Evolutionary conservation across 208 protist species (phyloP), one percentile per base, ranked within the genome.

Genomic region (Trypanosoma platydactyli): DNA sequence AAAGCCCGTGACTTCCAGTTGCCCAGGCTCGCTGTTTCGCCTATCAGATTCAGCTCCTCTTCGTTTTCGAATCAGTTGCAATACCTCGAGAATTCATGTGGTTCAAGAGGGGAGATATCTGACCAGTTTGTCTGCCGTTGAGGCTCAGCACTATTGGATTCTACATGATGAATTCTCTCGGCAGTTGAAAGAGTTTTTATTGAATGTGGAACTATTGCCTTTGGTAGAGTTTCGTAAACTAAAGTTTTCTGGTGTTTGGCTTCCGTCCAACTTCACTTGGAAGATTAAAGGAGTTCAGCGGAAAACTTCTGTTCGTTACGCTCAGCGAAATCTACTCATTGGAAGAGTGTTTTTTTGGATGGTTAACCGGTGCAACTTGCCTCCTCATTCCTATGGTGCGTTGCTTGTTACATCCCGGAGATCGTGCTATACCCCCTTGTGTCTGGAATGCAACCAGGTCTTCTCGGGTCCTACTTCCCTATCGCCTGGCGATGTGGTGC

Each of bases 11-110:
- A 29, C 22, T 18, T 24, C 12, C 13, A 56, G 27, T 33, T 12
- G n/a, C 44, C 6, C 33, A 50, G 18, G n/a, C 1, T n/a, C 20
- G 11, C 52, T 52, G 0, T 61, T 73, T 49, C 30, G 52, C 52
- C 42, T 52, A 11, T n/a, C 40, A 25, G 16, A 16, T n/a, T 24
- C 52, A 41, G 24, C 30, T 1, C 59, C 57, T 13, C 30, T 73
- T 65, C 41, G 52, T 42, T 73, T 73, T 46, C 68, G 68, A 33
- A 73, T 94, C 25, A 94, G 88, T 64, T 61, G 53, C 42, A 83
- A 88, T 71, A 94, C 84, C 1, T 75, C 74, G 1, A 74, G 88
- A 42, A 84, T 94, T 78, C 84, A 94, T 64, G 77, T 88, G 6
- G 18, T 16, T 35, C 50, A 62, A 22, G 59, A 16, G 7, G 42